phyloP scores from a whole-genome alignment of 805 yeast species.

The Yarrowia bubula region DNA sequence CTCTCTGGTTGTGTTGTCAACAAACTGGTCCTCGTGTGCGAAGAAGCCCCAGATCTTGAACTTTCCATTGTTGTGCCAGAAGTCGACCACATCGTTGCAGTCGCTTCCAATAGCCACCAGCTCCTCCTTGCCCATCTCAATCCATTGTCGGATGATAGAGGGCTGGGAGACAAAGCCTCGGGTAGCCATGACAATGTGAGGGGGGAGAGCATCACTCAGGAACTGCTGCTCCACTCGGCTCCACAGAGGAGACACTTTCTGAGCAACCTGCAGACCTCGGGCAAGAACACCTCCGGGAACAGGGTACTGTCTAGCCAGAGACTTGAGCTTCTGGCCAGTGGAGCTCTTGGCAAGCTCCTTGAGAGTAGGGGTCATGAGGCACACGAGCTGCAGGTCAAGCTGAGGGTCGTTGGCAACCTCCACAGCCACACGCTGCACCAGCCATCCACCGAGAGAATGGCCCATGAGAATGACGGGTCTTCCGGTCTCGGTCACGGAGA shows the following conservation, averaged over 20 bases:
- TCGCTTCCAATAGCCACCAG: conserved; percentile 52
- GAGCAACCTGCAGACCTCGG: conserved; percentile 26
- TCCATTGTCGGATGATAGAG: conserved; percentile 51
- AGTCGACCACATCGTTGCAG: conserved; percentile 40
- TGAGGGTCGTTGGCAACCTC: conserved; percentile 32
- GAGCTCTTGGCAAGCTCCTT: conserved; percentile 53
- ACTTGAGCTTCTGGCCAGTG: conserved; percentile 42
- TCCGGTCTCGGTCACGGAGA: conserved; percentile 6
- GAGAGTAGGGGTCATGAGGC: conserved; percentile 70
- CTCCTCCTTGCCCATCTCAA: conserved; percentile 60
- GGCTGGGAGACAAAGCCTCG: conserved; percentile 47
- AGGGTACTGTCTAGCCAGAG: conserved; percentile 34
- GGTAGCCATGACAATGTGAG: conserved; percentile 36
- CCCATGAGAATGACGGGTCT: conserved; percentile 53
- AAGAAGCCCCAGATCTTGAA: conserved; percentile 54
- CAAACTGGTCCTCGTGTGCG: conserved; percentile 67
- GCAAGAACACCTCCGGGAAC: conserved; percentile 28
- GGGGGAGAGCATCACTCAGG: conserved; percentile 6
- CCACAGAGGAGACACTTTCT: conserved; percentile 35
- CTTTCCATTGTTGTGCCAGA: conserved; percentile 49
- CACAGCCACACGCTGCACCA: conserved; percentile 53
- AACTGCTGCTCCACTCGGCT: conserved; percentile 28
- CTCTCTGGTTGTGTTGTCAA: conserved; percentile 51
- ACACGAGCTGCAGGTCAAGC: conserved; percentile 47
- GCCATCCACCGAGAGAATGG: conserved; percentile 71